Evolutionary conservation across 2,329 filamentous ascomycete species (phyloP), one percentile per base, ranked within the genome.

Genomic region (Didymella glomerata): DNA sequence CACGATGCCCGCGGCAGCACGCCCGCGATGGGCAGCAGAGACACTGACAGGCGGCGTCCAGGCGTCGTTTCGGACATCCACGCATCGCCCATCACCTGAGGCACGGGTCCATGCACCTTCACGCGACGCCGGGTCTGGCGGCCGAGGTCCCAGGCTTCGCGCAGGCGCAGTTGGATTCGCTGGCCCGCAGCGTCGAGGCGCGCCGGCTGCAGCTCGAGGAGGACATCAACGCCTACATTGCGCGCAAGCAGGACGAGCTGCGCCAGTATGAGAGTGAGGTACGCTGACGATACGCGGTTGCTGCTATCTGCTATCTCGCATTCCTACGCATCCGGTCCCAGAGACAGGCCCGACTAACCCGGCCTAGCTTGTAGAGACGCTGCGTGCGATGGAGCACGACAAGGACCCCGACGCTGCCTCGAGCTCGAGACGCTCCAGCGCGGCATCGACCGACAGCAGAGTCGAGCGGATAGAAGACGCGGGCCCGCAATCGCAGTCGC

Each of bases 1-100:
- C 60, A 44, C 48, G 49, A 55, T 52, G 61, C 54, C 54, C 51
- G 53, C 63, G 60, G 34, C 54, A n/a, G 42, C 42, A 40, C 34
- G 34, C 88, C 0, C 82, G 41, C 87, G 86, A 0, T 38, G 49
- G 38, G 38, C 14, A 27, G 87, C 0, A 30, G 49, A 58, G 56
- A 54, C 50, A 60, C 56, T 68, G 48, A 68, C 67, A 61, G 55
- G 66, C 63, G 28, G 54, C 53, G 60, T 56, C 46, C 61, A 68
- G 61, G 54, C 48, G 58, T 50, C 45, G 50, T 52, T 34, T 25
- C 38, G 42, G 20, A 58, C 14, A 47, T 46, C 25, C 25, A 44
- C 30, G 27, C 42, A 38, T 41, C 44, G 28, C 38, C 34, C 45
- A 49, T 47, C 32, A 54, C 48, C 53, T 61, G 46, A 58, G 46